A percentile compares a stretch with the other conserved stretches of the same genome.
phyloP scores from a whole-genome alignment of 2,329 filamentous ascomycete genomes.

The Pseudogymnoascus sp. region DNA sequence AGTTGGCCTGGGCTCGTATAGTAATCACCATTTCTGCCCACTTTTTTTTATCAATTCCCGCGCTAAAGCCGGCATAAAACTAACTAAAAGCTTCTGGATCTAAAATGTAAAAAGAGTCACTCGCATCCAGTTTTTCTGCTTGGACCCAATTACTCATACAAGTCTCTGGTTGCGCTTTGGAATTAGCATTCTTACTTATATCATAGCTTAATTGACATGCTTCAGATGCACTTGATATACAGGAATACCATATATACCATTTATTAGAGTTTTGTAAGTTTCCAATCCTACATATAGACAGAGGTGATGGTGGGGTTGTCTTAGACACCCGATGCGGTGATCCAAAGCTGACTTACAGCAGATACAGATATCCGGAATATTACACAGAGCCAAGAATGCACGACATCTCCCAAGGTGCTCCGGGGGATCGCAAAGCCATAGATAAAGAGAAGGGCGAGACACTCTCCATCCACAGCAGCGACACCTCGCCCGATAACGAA shows the following conservation, averaged over 20 bases:
- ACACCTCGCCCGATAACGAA: not conserved
- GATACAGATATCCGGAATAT: not conserved
- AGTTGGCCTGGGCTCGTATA: not conserved
- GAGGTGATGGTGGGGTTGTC: not conserved
- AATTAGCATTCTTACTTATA: constrained; percentile 5
- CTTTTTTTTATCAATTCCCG: not conserved
- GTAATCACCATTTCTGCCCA: not conserved
- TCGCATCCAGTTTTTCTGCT: not conserved
- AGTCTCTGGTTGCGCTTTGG: not conserved
- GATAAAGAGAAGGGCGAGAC: constrained; percentile 1
- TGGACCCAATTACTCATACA: constrained; percentile 1
- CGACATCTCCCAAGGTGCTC: constrained; percentile 1
- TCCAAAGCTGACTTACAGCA: not conserved
- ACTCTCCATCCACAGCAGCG: not conserved
- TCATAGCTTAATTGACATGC: not conserved
- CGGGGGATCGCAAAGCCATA: not conserved
- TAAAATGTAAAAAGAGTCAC: constrained; percentile 9
- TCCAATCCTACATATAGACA: not conserved
- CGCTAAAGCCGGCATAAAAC: constrained; percentile 2
- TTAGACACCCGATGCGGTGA: not conserved
- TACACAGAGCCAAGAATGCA: not conserved
- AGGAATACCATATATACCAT: not conserved
- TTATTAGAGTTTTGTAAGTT: constrained; percentile 2
- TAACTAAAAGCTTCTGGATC: not conserved
- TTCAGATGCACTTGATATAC: not conserved